Conservation (phyloP, 495 filamentous ascomycete species). For the Penicillium coffeae region DNA sequence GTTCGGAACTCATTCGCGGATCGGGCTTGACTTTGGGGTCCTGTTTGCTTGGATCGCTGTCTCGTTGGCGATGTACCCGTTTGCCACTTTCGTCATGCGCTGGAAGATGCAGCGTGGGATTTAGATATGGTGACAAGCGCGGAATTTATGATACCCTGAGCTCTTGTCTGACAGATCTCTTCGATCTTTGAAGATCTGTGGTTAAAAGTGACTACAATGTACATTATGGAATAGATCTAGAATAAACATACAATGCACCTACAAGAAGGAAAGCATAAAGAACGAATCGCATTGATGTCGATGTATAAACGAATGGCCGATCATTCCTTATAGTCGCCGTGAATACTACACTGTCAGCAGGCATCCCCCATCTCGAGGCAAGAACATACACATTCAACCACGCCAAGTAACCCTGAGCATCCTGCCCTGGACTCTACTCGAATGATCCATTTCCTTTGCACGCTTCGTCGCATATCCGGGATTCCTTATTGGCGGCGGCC, state of each 20-base stretch:
- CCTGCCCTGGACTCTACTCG: neutral
- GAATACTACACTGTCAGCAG: neutral
- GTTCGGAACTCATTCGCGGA: slow-evolving; percentile 59
- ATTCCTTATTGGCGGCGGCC: neutral
- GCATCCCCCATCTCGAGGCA: neutral
- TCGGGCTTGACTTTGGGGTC: slow-evolving; percentile 63
- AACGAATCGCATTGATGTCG: neutral
- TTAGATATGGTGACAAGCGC: neutral
- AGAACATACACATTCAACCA: neutral
- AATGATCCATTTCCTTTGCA: neutral
- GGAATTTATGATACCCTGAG: too few species aligned
- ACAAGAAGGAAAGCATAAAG: neutral
- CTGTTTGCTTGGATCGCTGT: slow-evolving; percentile 58
- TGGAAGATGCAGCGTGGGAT: slow-evolving; percentile 50
- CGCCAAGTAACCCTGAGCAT: neutral
- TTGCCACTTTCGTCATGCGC: slow-evolving; percentile 56
- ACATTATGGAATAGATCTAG: too few species aligned
- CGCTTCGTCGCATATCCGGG: neutral
- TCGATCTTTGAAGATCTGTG: too few species aligned
- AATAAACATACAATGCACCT: too few species aligned
- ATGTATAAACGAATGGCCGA: neutral
- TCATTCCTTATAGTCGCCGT: neutral
- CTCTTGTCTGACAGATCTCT: too few species aligned
- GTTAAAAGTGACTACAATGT: too few species aligned
- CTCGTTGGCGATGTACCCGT: slow-evolving; percentile 55